Base-by-base conservation (phyloP, 106 monocot genomes). In the Xerophyta viscosa region DNA sequence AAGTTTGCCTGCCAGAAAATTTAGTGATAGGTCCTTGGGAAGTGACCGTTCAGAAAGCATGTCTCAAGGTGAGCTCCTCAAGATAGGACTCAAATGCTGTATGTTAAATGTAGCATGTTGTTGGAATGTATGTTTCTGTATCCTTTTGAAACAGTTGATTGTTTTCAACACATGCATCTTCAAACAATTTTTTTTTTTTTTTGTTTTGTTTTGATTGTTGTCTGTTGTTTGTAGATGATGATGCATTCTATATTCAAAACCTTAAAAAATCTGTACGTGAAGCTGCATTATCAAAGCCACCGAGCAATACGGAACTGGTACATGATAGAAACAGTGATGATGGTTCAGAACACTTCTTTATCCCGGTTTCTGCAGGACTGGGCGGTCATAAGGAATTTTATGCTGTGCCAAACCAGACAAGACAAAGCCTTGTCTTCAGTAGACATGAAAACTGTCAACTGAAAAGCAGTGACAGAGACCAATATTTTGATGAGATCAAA, bases 211-310 rank as follows among this genome's bases (percentile, higher is more conserved):
- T 39, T n/a, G 15, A 39, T 12, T 39, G 4, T 2, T 46, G 1
- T 3, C 19, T 2, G 15, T 7, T 17, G 7, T 46, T 27, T 49
- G 43, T 60, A 89, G 98, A 80, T 29, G 41, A 44, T 62, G 76
- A 72, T 69, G 27, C 30, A n/a, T 69, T 58, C 42, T 52, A 58
- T 55, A 46, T 74, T 52, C 71, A 75, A 41, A 77, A 75, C 46
- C 50, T 99, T 45, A 86, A 70, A 50, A 86, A 68, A 24, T 65
- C 98, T 58, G 90, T 99, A 56, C 85, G 90, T 52, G 86, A 90
- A 76, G 77, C 82, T 65, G 98, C 83, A 44, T 37, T 99, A 27
- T 65, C 71, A 29, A 77, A 37, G 58, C 77, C 68, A 52, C 50
- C 62, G 11, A 65, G 17, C 19, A 73, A 69, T 53, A 36, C 75